A percentile compares a stretch with the other conserved stretches of the same genome.
Conservation (phyloP, 768 basidiomycete genomes). For the Termitomyces sp. region DNA sequence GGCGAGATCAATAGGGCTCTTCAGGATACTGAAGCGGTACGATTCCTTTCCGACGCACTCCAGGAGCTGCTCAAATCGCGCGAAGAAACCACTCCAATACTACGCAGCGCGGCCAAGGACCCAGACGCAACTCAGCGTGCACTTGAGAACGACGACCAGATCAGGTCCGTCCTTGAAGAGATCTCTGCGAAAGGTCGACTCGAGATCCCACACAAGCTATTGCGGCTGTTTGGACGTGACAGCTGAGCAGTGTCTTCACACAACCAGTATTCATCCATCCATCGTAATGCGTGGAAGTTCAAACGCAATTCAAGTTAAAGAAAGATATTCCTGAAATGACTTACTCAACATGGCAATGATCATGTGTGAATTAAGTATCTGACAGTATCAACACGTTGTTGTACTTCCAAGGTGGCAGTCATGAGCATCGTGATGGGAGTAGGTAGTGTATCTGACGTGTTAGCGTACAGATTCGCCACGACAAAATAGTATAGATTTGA, state of each 20-base stretch:
- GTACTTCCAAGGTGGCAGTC: not conserved
- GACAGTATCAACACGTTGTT: not conserved
- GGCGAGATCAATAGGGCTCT: slow-evolving; percentile 6
- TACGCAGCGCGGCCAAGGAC: not conserved
- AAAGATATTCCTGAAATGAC: not conserved
- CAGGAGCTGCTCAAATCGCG: slow-evolving; percentile 2
- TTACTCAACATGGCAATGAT: too few relatives aligned
- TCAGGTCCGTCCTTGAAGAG: slow-evolving; percentile 1
- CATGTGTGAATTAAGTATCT: not conserved
- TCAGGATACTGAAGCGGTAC: slow-evolving; percentile 5
- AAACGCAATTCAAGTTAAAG: not conserved
- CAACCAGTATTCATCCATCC: not conserved
- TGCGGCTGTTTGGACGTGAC: slow-evolving; percentile 1
- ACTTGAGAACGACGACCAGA: slow-evolving; percentile 5
- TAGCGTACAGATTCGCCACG: not conserved
- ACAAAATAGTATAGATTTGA: not conserved
- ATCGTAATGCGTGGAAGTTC: too few relatives aligned
- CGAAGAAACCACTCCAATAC: slow-evolving; percentile 3
- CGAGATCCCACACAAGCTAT: slow-evolving; percentile 3
- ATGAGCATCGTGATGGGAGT: not conserved
- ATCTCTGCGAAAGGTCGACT: not conserved
- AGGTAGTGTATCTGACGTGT: not conserved
- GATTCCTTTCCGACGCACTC: slow-evolving; percentile 3
- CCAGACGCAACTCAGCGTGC: not conserved
- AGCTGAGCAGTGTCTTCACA: not conserved